Conservation (phyloP, 768 basidiomycete genomes). For the Polyporus arcularius region DNA sequence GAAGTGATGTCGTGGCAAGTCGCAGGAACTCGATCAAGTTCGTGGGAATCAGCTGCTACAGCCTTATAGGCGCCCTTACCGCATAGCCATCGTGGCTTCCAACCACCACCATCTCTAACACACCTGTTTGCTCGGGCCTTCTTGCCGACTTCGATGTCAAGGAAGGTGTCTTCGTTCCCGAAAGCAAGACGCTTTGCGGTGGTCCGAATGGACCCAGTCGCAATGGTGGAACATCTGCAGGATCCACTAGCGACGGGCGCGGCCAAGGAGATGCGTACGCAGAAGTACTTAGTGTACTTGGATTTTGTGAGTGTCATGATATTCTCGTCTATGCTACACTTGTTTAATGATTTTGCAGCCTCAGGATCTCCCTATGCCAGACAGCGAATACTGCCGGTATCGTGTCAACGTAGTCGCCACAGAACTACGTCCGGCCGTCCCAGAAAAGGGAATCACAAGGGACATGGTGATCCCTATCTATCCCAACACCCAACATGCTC, state of each 20-base stretch:
- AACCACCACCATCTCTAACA: not conserved
- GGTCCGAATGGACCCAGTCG: constrained; percentile 1
- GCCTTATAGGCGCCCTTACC: not conserved
- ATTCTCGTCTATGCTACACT: not conserved
- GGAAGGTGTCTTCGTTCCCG: not conserved
- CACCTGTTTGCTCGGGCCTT: not conserved
- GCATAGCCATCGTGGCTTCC: not conserved
- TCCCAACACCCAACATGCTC: not conserved
- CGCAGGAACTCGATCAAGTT: too few species aligned
- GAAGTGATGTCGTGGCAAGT: too few species aligned
- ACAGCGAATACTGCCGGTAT: not conserved
- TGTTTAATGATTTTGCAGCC: not conserved
- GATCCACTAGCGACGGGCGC: not conserved
- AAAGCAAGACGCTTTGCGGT: not conserved
- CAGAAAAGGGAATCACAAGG: not conserved
- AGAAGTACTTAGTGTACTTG: not conserved
- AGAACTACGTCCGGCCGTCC: not conserved
- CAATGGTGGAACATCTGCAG: not conserved
- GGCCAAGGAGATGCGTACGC: not conserved
- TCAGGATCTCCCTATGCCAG: not conserved
- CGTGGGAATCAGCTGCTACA: too few species aligned
- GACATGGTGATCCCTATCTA: constrained; percentile 8
- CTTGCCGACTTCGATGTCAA: not conserved
- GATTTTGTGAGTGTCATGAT: not conserved
- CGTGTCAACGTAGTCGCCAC: not conserved